Conservation (phyloP, 257 asterid genomes). For the Solanum sitiens region DNA sequence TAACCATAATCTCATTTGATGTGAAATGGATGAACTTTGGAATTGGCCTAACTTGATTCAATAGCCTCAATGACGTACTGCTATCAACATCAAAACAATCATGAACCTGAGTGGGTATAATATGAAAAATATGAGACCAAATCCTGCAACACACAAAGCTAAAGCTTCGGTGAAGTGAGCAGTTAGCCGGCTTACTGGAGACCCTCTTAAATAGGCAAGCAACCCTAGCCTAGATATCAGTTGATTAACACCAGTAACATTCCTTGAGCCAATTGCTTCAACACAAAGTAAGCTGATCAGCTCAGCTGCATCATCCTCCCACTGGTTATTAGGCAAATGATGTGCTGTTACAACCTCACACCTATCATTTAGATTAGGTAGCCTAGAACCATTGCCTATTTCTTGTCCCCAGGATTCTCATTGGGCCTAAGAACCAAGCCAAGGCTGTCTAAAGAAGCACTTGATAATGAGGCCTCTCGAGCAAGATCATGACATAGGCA, state of each 20-base stretch:
- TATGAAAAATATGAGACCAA: slow-evolving; percentile 80
- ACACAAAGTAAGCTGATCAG: slow-evolving; percentile 64
- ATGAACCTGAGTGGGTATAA: slow-evolving; percentile 49
- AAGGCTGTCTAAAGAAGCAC: slow-evolving; percentile 54
- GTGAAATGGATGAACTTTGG: slow-evolving; percentile 82
- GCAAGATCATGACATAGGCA: slow-evolving; percentile 28
- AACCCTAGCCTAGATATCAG: slow-evolving; percentile 69
- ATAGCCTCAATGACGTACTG: slow-evolving; percentile 40
- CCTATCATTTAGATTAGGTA: slow-evolving; percentile 21
- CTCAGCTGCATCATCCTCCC: slow-evolving; percentile 56
- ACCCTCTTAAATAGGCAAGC: slow-evolving; percentile 78
- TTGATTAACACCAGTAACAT: slow-evolving; percentile 47
- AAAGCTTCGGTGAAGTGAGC: slow-evolving; percentile 88
- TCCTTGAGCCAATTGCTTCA: slow-evolving; percentile 52
- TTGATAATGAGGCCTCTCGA: slow-evolving; percentile 52
- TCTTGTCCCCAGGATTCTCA: slow-evolving; percentile 25
- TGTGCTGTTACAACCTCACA: slow-evolving; percentile 21
- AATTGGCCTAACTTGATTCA: slow-evolving; percentile 74
- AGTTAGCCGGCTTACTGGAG: slow-evolving; percentile 59
- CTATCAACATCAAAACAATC: slow-evolving; percentile 52
- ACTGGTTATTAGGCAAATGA: slow-evolving; percentile 19
- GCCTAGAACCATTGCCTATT: slow-evolving; percentile 51
- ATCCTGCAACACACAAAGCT: slow-evolving; percentile 50
- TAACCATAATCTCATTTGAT: slow-evolving; percentile 69
- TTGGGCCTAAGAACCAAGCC: slow-evolving; percentile 28